Percentiles rank a stretch among this genome's conserved stretches.
Evolutionary conservation across 495 filamentous ascomycete genomes (phyloP).

Genomic region (Collariella sp.): DNA sequence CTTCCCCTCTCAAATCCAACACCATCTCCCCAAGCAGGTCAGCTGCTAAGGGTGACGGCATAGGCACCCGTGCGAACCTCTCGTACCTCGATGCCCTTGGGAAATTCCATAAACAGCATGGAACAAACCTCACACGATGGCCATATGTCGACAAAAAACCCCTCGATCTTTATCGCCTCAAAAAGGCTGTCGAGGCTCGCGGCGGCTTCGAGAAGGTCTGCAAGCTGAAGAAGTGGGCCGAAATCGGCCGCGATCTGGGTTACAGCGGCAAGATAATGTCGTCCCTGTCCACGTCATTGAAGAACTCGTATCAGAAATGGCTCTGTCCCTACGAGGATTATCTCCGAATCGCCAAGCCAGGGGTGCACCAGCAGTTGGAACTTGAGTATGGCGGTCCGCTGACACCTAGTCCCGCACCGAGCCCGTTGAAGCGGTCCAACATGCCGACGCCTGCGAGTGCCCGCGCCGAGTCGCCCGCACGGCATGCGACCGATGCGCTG

Average conservation of each 20-base stretch:
- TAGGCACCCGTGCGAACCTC: conserved; percentile 88
- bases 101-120: conserved; percentile 96
- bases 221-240: conserved; percentile 97
- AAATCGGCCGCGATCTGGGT: conserved; percentile 92
- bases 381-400: conserved; percentile 87
- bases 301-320: conserved; percentile 96
- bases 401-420: conserved; percentile 82
- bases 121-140: conserved; percentile 84
- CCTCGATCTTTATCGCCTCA: conserved; percentile 88
- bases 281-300: conserved; percentile 94
- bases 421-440: conserved; percentile 71
- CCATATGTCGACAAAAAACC: conserved; percentile 98
- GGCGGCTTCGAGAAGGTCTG: conserved; percentile 95
- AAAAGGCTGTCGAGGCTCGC: conserved; percentile 89
- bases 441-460: conserved; percentile 60
- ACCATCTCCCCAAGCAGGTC: not conserved
- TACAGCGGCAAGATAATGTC: conserved; percentile 99
- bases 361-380: conserved; percentile 93
- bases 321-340: conserved; percentile 96
- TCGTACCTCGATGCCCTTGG: conserved; percentile 91
- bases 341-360: conserved; percentile 81
- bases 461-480: conserved; percentile 59
- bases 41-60: conserved; percentile 11
- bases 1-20: conserved; percentile 20
- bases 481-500: conserved; percentile 59